These are phyloP conservation scores for Rutstroemia sp. DNA, from an alignment of 2,329 filamentous ascomycete genomes.

Conservation along the genomic window DNA sequence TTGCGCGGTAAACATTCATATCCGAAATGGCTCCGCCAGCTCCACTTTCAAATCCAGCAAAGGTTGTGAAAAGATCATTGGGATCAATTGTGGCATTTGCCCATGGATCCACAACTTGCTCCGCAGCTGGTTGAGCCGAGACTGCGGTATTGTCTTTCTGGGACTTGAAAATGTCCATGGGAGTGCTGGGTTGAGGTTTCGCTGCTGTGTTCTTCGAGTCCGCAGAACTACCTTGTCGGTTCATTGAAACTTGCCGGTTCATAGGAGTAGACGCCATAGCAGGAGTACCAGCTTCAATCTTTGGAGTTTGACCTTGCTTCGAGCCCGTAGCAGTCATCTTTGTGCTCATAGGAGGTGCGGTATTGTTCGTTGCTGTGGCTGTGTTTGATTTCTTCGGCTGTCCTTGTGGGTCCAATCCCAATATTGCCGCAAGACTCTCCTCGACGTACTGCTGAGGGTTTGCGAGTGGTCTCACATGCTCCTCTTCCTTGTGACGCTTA, in stretches of 20 bases:
- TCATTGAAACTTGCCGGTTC: slow-evolving; percentile 42
- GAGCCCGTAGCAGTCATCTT: slow-evolving; percentile 25
- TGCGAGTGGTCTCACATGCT: slow-evolving; percentile 49
- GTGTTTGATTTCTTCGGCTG: slow-evolving; percentile 15
- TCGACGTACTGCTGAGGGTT: slow-evolving; percentile 46
- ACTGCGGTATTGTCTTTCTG: slow-evolving; percentile 24
- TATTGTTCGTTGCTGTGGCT: background rate
- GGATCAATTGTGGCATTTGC: slow-evolving; percentile 45
- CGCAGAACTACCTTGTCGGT: slow-evolving; percentile 39
- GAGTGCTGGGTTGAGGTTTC: slow-evolving; percentile 14
- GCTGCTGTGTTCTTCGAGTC: slow-evolving; percentile 32
- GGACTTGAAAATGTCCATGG: slow-evolving; percentile 17
- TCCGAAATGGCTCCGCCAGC: slow-evolving; percentile 45
- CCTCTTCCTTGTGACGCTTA: slow-evolving; percentile 47
- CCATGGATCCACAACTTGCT: slow-evolving; percentile 28
- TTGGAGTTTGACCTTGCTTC: slow-evolving; percentile 37
- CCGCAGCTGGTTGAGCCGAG: slow-evolving; percentile 23
- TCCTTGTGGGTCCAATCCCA: slow-evolving; percentile 49
- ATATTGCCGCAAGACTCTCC: slow-evolving; percentile 40
- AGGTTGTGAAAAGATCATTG: slow-evolving; percentile 38
- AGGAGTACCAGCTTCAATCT: slow-evolving; percentile 26
- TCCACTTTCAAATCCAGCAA: slow-evolving; percentile 36
- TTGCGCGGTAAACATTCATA: slow-evolving; percentile 44
- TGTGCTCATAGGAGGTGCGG: slow-evolving; percentile 31
- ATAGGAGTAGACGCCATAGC: slow-evolving; percentile 37